Base-by-base conservation (phyloP, 2,329 filamentous ascomycete species). In the Sporothrix pseudoabietina region DNA sequence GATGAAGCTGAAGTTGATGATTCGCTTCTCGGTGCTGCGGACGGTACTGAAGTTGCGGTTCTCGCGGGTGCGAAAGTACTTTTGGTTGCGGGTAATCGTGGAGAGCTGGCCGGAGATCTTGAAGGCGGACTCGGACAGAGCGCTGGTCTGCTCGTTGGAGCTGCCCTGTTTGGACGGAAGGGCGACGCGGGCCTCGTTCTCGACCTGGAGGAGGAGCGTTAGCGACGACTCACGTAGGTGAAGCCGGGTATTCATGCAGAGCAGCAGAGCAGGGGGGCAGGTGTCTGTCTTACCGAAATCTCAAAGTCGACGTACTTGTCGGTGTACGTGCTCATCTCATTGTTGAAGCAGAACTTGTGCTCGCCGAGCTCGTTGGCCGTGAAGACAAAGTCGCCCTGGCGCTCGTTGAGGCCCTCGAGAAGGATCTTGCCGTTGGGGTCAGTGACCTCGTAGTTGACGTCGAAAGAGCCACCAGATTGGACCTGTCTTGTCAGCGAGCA, bases 31-130 rank as follows among this genome's bases (percentile, higher is more conserved):
- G 55, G 96, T 99, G 84, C 94, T 98, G 82, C 93, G 89, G 78
- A 99, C 96, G 10, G 96, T 99, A 85, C 93, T 97, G 84, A 99
- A 98, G 85, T 99, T 99, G 75, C 96, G 89, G 87, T 99, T 99
- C 87, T 99, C 96, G 77, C 96, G 91, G 2, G 96, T 99, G 76
- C 97, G 92, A 90, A 99, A 99, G 86, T 99, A 99, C 82, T 99
- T 99, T 81, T 99, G 96, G 85, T 97, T 98, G 79, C 96, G 90
- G 57, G 93, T 94, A 80, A 99, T 96, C 75, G 94, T 98, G 16
- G 94, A 97, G 69, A 99, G 85, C 80, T 97, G 94, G 76, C 93
- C 91, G 14, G 94, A 97, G 75, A 99, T 88, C 85, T 97, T 98
- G 86, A 96, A 94, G 79, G 98, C 92, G 55, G 94, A 95, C 84